Evolutionary conservation across 1,284 basidiomycete genomes (phyloP).

Genomic region (Schizophyllum commune): DNA sequence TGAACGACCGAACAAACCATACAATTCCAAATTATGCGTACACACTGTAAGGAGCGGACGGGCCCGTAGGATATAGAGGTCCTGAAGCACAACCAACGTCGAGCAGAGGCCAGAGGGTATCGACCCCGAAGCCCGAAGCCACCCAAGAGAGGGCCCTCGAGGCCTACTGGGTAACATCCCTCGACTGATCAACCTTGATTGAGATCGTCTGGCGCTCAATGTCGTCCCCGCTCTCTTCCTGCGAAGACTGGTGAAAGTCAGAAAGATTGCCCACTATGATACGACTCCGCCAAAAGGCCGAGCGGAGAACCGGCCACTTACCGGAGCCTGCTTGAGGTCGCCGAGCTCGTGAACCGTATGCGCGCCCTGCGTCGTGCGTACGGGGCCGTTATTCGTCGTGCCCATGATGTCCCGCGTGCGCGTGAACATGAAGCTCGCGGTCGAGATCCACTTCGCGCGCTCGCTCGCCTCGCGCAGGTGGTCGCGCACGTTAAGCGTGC

Average conservation of each 20-base stretch:
- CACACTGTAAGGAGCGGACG: neutral
- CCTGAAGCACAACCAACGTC: neutral
- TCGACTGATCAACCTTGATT: neutral
- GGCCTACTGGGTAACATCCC: neutral
- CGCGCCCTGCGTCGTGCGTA: neutral
- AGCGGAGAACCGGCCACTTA: neutral
- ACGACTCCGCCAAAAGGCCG: neutral
- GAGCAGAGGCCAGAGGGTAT: too few species aligned
- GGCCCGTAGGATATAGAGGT: neutral
- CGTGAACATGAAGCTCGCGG: neutral
- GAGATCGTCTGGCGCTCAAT: neutral
- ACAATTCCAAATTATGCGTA: neutral
- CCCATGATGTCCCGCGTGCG: neutral
- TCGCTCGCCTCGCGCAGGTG: constrained; percentile 2
- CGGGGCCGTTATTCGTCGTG: neutral
- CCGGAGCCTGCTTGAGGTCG: neutral
- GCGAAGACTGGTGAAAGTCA: neutral
- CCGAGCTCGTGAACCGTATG: neutral
- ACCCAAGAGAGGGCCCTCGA: too few species aligned
- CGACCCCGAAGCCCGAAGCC: too few species aligned
- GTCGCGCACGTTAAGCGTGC: constrained; percentile 7
- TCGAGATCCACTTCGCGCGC: neutral
- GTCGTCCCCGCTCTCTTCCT: neutral
- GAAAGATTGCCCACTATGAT: too few species aligned
- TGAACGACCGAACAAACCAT: neutral